These are phyloP conservation scores for Conringia planisiliqua DNA, from an alignment of 345 rosid genomes.

Conservation along the genomic window DNA sequence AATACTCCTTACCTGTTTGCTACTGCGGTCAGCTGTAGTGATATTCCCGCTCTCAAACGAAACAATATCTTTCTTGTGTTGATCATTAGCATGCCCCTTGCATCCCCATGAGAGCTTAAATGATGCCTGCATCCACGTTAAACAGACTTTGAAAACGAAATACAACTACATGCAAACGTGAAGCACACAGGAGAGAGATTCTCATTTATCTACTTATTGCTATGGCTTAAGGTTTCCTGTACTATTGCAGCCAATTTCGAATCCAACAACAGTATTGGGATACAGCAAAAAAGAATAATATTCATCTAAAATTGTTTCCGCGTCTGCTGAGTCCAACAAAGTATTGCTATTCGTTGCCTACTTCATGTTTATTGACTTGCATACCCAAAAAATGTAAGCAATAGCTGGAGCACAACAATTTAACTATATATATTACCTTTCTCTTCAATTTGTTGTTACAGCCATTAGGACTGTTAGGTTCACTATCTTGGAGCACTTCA, in stretches of 20 bases:
- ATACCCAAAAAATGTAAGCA: not conserved
- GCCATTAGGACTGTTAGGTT: constrained; percentile 31
- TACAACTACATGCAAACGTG: not conserved
- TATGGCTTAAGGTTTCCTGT: not conserved
- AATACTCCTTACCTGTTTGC: constrained; percentile 64
- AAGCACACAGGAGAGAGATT: not conserved
- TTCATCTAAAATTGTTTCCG: not conserved
- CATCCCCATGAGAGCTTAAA: constrained; percentile 97
- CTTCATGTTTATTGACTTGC: not conserved
- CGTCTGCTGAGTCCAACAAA: not conserved
- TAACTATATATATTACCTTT: constrained; percentile 53
- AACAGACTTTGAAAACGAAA: not conserved
- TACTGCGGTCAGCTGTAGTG: constrained; percentile 85
- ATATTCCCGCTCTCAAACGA: constrained; percentile 95
- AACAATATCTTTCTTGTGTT: constrained; percentile 90
- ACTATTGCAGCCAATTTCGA: not conserved
- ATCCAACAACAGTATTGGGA: constrained; percentile 7
- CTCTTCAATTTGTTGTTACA: constrained; percentile 52
- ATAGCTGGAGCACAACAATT: not conserved
- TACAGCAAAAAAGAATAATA: not conserved
- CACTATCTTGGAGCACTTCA: constrained; percentile 73
- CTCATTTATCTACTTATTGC: not conserved
- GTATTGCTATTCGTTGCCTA: not conserved
- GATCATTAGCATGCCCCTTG: constrained; percentile 79
- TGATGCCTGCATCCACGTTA: constrained; percentile 65